Evolutionary conservation across 352 stramenopile genomes (phyloP).

Genomic region (Phytopythium cucurbitacearum): DNA sequence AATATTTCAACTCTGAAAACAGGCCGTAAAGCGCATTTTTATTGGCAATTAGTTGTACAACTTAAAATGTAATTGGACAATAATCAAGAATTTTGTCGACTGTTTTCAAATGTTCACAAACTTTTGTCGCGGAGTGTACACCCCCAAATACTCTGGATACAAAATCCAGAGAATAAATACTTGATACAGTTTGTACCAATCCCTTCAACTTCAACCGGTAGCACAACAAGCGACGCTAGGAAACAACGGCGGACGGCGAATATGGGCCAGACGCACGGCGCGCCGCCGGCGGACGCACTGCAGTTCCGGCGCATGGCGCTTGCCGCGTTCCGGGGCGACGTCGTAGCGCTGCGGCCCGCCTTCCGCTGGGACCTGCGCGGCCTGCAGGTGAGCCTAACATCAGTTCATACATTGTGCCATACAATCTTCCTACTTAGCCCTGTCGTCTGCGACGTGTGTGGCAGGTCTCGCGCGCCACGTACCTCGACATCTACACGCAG

Average conservation of each 20-base stretch:
- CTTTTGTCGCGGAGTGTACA: no score
- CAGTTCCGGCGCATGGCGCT: conserved; percentile 58
- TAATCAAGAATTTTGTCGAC: no score
- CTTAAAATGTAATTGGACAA: no score
- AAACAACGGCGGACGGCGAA: neutral
- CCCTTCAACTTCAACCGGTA: no score
- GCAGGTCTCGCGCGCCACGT: conserved; percentile 68
- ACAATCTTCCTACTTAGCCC: neutral
- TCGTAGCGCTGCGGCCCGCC: conserved; percentile 29
- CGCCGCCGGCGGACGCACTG: conserved; percentile 38
- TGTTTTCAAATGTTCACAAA: no score
- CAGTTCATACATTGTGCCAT: neutral
- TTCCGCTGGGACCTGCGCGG: conserved; percentile 41
- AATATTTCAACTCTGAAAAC: no score
- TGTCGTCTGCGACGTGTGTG: neutral
- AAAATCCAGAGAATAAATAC: no score
- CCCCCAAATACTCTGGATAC: no score
- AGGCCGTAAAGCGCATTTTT: no score
- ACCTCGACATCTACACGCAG: conserved; percentile 68
- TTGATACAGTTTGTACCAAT: no score
- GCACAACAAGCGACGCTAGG: neutral
- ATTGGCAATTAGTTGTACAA: no score
- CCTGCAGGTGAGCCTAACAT: conserved; percentile 35
- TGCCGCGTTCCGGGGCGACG: conserved; percentile 45
- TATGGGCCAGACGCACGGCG: conserved; percentile 62